Conservation (phyloP, 805 yeast species). For the Cyberlindnera misumaiensis region DNA sequence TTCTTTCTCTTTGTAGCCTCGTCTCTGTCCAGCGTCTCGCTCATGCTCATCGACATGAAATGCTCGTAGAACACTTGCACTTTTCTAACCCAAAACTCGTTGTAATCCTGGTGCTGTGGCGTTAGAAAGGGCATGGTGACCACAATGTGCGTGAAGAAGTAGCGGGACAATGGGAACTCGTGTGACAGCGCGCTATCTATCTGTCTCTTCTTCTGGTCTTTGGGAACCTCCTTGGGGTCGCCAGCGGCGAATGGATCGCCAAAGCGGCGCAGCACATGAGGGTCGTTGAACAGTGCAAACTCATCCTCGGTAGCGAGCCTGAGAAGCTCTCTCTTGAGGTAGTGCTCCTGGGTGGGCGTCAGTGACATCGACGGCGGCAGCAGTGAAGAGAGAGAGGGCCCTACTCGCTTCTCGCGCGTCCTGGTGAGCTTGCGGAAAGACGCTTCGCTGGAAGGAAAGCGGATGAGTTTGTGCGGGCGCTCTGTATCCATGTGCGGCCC, state of each 20-base stretch:
- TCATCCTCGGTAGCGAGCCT: constrained; percentile 58
- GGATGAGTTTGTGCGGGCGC: too few species aligned
- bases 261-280: constrained; percentile 56
- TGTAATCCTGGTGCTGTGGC: constrained; percentile 31
- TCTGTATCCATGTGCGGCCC: too few species aligned
- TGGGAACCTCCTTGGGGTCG: constrained; percentile 29
- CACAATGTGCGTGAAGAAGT: constrained; percentile 56
- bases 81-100: constrained; percentile 71
- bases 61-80: constrained; percentile 80
- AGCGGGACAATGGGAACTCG: constrained; percentile 61
- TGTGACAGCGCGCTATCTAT: constrained; percentile 15
- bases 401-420: too few species aligned
- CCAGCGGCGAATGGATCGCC: constrained; percentile 68
- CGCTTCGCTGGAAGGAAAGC: too few species aligned
- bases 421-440: too few species aligned
- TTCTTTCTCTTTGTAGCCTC: constrained; percentile 68
- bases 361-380: constrained; percentile 16
- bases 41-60: constrained; percentile 64
- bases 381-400: too few species aligned
- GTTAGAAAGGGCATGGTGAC: constrained; percentile 72
- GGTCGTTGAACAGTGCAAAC: constrained; percentile 49
- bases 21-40: constrained; percentile 68
- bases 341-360: constrained; percentile 73
- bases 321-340: constrained; percentile 75
- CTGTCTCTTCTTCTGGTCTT: background rate